phyloP scores from a whole-genome alignment of 352 stramenopile genomes.

The Globisporangium heterothallicum region DNA sequence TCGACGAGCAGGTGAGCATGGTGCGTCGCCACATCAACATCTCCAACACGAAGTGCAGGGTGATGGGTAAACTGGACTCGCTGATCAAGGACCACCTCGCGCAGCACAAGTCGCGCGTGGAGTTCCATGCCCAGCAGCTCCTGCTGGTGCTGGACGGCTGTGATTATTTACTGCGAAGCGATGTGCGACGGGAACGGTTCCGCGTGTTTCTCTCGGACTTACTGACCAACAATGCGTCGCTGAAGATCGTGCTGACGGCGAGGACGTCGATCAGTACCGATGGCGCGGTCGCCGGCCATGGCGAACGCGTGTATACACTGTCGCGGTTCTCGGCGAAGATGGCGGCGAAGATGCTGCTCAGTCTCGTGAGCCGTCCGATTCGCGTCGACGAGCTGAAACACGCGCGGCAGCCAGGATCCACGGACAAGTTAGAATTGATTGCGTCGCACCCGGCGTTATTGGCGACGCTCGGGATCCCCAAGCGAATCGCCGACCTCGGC shows the following conservation, averaged over 20 bases:
- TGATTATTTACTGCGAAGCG: constrained; percentile 52
- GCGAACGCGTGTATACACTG: constrained; percentile 62
- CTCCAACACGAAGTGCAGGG: constrained; percentile 25
- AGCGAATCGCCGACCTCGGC: constrained; percentile 65
- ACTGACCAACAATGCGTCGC: constrained; percentile 56
- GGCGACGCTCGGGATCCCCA: constrained; percentile 56
- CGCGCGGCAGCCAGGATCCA: constrained; percentile 20
- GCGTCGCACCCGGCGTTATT: constrained; percentile 60
- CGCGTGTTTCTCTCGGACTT: constrained; percentile 62
- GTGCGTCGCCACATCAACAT: constrained; percentile 41
- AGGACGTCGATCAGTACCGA: constrained; percentile 56
- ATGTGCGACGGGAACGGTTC: constrained; percentile 50
- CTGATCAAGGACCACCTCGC: constrained; percentile 48
- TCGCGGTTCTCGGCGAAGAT: constrained; percentile 66
- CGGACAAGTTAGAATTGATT: constrained; percentile 70
- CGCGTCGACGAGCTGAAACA: constrained; percentile 61
- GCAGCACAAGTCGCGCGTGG: constrained; percentile 41
- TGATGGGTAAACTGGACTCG: constrained; percentile 45
- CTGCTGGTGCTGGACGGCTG: constrained; percentile 71
- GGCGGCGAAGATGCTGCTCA: constrained; percentile 68
- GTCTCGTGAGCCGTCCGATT: constrained; percentile 67
- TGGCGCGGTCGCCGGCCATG: constrained; percentile 57
- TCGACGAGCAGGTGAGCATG: constrained; percentile 46
- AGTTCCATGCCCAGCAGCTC: constrained; percentile 49
- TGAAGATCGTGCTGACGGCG: constrained; percentile 75